A percentile compares a stretch with the other conserved stretches of the same genome.
Conservation (phyloP, 192 early-diverging fungal species). For the Backusella mclennaniae region DNA sequence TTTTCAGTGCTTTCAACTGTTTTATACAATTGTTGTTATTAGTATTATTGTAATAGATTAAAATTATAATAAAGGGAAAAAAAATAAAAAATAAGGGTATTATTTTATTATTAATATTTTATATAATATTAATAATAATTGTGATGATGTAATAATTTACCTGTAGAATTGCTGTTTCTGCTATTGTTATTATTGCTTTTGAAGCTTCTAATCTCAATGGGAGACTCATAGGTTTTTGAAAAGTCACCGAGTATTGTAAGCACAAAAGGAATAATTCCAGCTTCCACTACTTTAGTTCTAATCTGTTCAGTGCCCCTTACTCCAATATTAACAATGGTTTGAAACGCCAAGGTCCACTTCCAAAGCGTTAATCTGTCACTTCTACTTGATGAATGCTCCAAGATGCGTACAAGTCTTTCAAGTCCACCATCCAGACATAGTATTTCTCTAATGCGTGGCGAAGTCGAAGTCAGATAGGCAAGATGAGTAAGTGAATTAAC, state of each 20-base stretch:
- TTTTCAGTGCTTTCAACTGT: not conserved
- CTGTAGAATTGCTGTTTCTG: not conserved
- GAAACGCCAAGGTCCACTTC: constrained; percentile 82
- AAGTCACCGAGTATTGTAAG: constrained; percentile 71
- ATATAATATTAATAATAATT: not conserved
- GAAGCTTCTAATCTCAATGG: constrained; percentile 6
- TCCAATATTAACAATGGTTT: constrained; percentile 84
- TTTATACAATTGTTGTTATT: not conserved
- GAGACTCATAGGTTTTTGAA: constrained; percentile 43
- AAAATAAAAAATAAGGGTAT: not conserved
- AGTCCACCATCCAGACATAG: constrained; percentile 85
- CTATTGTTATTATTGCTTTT: not conserved
- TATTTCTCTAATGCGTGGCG: constrained; percentile 75
- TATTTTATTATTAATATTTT: not conserved
- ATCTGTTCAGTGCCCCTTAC: constrained; percentile 81
- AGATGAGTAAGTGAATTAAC: constrained; percentile 88
- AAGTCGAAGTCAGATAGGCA: constrained; percentile 79
- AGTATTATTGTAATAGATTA: not conserved
- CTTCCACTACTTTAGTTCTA: constrained; percentile 79
- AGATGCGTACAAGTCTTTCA: constrained; percentile 79
- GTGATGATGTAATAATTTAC: not conserved
- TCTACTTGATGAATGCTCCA: constrained; percentile 45
- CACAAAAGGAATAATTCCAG: constrained; percentile 82
- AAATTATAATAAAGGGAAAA: not conserved
- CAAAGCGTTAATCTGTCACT: constrained; percentile 65